Conservation (phyloP, 192 early-diverging fungal species). For the Backusella tarrabulga region DNA sequence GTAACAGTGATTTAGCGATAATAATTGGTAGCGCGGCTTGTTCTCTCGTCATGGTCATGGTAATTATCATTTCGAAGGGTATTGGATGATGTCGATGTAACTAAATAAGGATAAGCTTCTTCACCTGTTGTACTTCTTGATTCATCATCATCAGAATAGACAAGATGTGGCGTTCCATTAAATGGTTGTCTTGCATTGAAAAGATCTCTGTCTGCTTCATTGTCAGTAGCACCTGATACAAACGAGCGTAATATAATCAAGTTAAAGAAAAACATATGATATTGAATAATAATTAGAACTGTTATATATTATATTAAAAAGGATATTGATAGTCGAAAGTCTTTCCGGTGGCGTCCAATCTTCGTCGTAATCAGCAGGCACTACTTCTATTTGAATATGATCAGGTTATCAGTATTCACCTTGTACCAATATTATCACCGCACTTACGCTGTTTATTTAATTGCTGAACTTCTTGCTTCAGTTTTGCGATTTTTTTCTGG, state of each 20-base stretch:
- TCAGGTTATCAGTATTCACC: background rate
- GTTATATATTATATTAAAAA: background rate
- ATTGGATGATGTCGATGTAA: background rate
- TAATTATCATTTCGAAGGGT: background rate
- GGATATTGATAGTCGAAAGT: constrained; percentile 9
- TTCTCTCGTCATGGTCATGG: background rate
- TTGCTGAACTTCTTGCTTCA: constrained; percentile 5
- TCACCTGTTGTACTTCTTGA: constrained; percentile 15
- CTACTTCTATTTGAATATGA: background rate
- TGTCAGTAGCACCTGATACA: constrained; percentile 8
- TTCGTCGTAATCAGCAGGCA: background rate
- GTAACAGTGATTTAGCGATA: background rate
- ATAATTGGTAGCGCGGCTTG: background rate
- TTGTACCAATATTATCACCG: background rate
- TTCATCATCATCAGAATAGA: constrained; percentile 14
- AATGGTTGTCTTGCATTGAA: constrained; percentile 4
- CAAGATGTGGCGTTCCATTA: constrained; percentile 5
- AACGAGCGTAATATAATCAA: constrained; percentile 13
- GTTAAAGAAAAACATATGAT: background rate
- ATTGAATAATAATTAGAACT: background rate
- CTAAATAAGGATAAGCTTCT: background rate
- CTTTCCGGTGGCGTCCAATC: constrained; percentile 9
- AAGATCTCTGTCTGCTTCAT: constrained; percentile 8
- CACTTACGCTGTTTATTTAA: background rate
- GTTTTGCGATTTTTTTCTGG: background rate